Evolutionary conservation across 805 yeast species (phyloP), one percentile per base, ranked within the genome.

Genomic region (Wickerhamomyces chambardii): DNA sequence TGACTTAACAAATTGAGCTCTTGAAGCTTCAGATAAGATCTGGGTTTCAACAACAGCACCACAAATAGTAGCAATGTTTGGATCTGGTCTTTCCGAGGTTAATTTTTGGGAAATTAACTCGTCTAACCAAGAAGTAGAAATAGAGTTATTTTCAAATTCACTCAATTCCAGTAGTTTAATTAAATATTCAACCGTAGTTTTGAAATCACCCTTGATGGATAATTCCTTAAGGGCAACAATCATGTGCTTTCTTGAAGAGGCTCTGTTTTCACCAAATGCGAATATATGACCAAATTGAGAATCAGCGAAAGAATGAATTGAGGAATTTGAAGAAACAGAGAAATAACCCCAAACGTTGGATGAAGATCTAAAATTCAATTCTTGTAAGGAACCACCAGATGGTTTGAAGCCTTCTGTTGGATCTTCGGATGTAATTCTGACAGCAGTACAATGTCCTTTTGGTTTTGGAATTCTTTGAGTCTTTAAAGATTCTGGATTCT

Each of bases 351-450:
- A 92, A 33, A 94, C 99, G 50, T 92, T 90, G 9, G 97, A 87
- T 26, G 95, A 82, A 4, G 99, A 94, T 59, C 97, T 74, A 73
- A 92, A 90, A 58, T 92, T 94, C 59, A 92, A 75, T 61, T 92
- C 98, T 49, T 89, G 95, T 64, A 92, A 72, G 36, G 87, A 77
- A 67, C 99, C 99, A 55, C 95, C 94, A 29, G 95, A 84, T 36
- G 99, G 99, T 63, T 92, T 92, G 75, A 92, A 92, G 33, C 98
- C 99, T 66, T 90, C 97, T 56, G 95, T 94, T 33, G 99, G 99
- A 64, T 92, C 99, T 64, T 92, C 99, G 12, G 96, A 85, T 26
- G 98, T 92, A 60, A 92, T 92, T 70, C 99, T 87, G 67, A 97
- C 90, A 35, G 98, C 98, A 32, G 97, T 92, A 63, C 95, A 84